Evolutionary conservation across 1,139 yeast genomes (phyloP), one percentile per base, ranked within the genome.

Genomic region (Trichomonascaceae sp.): DNA sequence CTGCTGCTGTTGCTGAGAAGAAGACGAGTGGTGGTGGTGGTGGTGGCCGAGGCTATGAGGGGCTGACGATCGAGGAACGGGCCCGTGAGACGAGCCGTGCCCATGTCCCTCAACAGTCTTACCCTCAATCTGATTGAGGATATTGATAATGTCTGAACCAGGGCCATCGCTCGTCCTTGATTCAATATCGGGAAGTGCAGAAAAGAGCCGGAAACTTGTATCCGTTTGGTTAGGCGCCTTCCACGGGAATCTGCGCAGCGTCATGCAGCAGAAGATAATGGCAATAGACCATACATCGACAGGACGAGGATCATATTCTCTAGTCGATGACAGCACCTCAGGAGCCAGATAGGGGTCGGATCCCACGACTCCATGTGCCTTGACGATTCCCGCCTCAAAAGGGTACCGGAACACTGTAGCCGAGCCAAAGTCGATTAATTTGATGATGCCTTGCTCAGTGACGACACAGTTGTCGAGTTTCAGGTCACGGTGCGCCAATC

Each of bases 341-440:
- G 99, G 98, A 1, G 98, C 97, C 50, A 89, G 68, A 52, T 89
- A 89, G 3, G 99, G 99, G 58, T 92, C 99, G 6, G 95, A 82
- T 4, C 99, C 99, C 35, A 89, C 96, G 43, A 89, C 78, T 4
- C 98, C 98, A 45, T 79, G 87, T 33, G 95, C 87, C 46, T 72
- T 69, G 30, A 84, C 84, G 33, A 82, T 67, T 33, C 70, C 71
- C 34, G 72, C 74, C 48, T 85, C 92, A 55, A 80, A 81, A 1
- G 97, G 97, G 54, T 87, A 89, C 51, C 75, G 76, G 65, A 85
- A 89, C 16, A 92, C 94, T 13, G 81, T 89, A 1, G 98, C 94
- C 37, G 93, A 78, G 13, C 99, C 99, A 59, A 89, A 89, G 57
- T 89, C 99, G 49, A 89, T 92, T 41, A 89, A 67, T 56, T 89